Evolutionary conservation across 169 alveolate species (phyloP).

Genomic region (Theileria orientalis): DNA sequence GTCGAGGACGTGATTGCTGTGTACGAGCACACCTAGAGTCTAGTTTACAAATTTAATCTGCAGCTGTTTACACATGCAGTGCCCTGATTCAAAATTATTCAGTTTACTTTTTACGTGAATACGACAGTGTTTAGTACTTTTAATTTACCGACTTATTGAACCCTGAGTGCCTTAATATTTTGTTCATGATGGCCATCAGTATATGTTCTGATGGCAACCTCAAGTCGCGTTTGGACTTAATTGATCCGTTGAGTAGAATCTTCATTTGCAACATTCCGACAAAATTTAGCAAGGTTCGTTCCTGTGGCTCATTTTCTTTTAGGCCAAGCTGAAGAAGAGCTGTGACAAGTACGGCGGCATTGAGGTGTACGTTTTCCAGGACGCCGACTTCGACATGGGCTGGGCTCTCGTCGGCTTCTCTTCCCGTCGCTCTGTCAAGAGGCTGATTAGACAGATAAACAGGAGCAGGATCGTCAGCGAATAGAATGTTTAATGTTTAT

Average conservation of each 20-base stretch:
- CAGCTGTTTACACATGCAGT: neutral
- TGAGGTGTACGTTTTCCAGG: constrained; percentile 72
- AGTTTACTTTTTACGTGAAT: neutral
- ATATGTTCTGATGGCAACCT: neutral
- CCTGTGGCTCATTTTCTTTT: neutral
- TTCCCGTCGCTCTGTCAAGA: constrained; percentile 55
- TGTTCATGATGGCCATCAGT: neutral
- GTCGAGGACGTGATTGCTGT: constrained; percentile 53
- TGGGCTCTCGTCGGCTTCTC: constrained; percentile 81
- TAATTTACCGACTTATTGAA: too few species aligned
- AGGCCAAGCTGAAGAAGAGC: constrained; percentile 56
- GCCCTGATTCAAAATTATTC: neutral
- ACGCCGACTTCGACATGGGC: constrained; percentile 67
- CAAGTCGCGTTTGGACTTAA: neutral
- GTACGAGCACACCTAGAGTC: too few species aligned
- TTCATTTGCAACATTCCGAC: constrained; percentile 56
- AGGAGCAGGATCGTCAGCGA: constrained; percentile 9
- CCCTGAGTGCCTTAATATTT: too few species aligned
- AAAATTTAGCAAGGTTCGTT: constrained; percentile 34
- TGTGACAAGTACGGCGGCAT: constrained; percentile 69
- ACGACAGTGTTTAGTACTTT: neutral
- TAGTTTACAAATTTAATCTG: neutral
- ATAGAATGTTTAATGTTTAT: neutral
- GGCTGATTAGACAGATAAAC: constrained; percentile 42
- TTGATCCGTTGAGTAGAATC: constrained; percentile 59